Base-by-base conservation (phyloP, 495 filamentous ascomycete species). In the Neurospora intermedia region DNA sequence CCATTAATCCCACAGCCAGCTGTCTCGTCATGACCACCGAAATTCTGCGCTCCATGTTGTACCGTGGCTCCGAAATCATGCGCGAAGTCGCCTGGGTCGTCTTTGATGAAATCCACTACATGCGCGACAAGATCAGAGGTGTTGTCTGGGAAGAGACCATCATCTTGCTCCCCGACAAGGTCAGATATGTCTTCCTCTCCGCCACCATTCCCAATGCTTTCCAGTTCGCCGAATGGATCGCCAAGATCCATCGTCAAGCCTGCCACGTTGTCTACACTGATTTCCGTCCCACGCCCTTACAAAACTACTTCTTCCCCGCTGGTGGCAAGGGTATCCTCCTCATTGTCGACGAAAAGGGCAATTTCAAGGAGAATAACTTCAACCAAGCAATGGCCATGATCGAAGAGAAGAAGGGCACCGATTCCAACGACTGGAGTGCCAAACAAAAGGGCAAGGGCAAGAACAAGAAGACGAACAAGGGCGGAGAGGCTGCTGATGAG, bases 71-170 rank as follows among this genome's bases (percentile, higher is more conserved):
- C 5, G 96, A 99, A 82, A 97, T 99, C 74, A 98, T 98, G 96
- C 92, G 96, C 74, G 96, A 99, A 84, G 96, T 98, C 6, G 93
- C 89, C 35, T 98, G 96, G 96, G 96, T 99, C 10, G 83, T 98
- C 5, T 99, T 99, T 76, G 96, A 99, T 80, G 96, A 99, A 81
- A 96, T 99, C 69, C 96, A 99, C 82, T 99, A 98, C 85, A 90
- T 99, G 92, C 88, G 96, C 76, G 96, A 99, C 83, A 93, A 94
- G 78, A 87, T 90, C 74, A 89, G 96, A 80, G 96, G 96, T 83
- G 96, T 99, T 11, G 96, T 99, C 11, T 99, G 96, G 96, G 96
- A 99, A 80, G 96, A 99, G 82, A 98, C 96, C 9, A 96, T 99
- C 79, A 99, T 99, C 79, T 85, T 99, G 35, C 84, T 99, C 11